Evolutionary conservation across 331 rosid genomes (phyloP).

Genomic region (Telfairia occidentalis): DNA sequence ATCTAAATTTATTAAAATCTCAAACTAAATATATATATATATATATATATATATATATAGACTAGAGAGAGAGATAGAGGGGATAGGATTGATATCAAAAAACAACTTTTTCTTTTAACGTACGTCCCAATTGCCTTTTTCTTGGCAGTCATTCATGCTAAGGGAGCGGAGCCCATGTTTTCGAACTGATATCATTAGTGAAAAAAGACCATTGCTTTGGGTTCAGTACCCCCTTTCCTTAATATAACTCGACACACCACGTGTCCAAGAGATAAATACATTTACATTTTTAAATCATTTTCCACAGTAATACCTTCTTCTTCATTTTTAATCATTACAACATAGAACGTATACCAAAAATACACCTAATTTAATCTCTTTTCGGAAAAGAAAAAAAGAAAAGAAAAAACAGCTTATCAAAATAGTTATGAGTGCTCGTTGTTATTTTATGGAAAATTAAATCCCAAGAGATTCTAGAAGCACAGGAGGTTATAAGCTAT

Average conservation of each 20-base stretch:
- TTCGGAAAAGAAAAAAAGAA: background rate
- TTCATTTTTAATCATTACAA: background rate
- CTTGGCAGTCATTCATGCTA: background rate
- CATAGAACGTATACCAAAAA: background rate
- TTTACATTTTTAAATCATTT: background rate
- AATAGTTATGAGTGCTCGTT: background rate
- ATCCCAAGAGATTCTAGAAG: background rate
- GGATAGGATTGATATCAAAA: background rate
- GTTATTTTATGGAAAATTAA: background rate
- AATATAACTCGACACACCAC: conserved; percentile 57
- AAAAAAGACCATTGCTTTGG: background rate
- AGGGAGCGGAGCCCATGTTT: background rate
- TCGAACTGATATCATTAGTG: background rate
- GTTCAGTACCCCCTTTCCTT: conserved; percentile 15
- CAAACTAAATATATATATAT: background rate
- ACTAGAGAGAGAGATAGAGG: background rate
- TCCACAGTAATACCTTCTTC: conserved; percentile 13
- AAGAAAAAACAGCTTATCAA: background rate
- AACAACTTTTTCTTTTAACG: background rate
- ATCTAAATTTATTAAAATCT: no score
- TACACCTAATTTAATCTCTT: background rate
- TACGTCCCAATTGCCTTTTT: background rate
- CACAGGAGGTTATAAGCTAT: background rate
- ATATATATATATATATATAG: background rate
- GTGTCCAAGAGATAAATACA: conserved; percentile 32